phyloP scores from a whole-genome alignment of 1,284 basidiomycete genomes.

The Papiliotrema nemorosa region DNA sequence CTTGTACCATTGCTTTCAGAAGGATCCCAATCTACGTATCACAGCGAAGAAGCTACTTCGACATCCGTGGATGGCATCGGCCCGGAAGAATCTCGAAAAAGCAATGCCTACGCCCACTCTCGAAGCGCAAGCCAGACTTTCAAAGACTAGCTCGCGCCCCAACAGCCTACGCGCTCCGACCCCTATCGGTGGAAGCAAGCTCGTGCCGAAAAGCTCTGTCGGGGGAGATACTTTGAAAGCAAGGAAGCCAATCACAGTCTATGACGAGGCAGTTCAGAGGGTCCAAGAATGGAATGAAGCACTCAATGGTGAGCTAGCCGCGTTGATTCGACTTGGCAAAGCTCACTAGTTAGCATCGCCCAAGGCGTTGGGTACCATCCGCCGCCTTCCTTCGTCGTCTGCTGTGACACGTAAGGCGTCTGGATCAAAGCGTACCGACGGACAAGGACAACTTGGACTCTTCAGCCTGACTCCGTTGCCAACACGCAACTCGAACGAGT shows the following conservation, averaged over 20 bases:
- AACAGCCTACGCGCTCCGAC: not conserved
- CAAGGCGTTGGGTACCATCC: conserved; percentile 30
- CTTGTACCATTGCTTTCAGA: conserved; percentile 95
- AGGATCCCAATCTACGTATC: conserved; percentile 89
- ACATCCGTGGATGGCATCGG: conserved; percentile 93
- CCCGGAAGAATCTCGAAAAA: conserved; percentile 54
- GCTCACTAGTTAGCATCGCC: conserved; percentile 15
- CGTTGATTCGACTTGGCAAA: not conserved
- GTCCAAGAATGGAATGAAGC: conserved; percentile 99
- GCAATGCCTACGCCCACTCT: not conserved
- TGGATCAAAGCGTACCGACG: conserved; percentile 3
- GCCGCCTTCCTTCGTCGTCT: conserved; percentile 13
- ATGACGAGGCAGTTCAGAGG: conserved; percentile 87
- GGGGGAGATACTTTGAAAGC: conserved; percentile 39
- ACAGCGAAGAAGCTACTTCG: conserved; percentile 86
- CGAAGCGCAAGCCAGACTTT: not conserved
- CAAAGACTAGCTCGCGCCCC: not conserved
- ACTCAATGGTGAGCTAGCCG: conserved; percentile 68
- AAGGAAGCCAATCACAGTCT: conserved; percentile 64
- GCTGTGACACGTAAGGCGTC: conserved; percentile 19
- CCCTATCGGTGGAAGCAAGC: not conserved
- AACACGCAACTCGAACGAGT: not conserved
- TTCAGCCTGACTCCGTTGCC: not conserved
- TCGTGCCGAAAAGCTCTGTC: not conserved
- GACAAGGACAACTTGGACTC: not conserved